Base-by-base conservation (phyloP, 805 yeast species). In the Ascoidea tarda region DNA sequence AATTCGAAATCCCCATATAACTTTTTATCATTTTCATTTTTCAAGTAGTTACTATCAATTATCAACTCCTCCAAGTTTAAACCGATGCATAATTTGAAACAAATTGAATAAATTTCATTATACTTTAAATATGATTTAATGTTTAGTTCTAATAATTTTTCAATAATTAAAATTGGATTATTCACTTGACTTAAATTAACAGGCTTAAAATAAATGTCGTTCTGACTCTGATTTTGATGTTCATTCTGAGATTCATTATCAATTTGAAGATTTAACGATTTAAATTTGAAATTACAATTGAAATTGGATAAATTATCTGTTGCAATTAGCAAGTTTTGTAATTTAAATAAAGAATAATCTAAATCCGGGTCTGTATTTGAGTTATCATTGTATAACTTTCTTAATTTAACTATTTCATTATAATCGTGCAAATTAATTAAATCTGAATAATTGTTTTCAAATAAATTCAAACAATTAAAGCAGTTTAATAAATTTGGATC, bases 121-220 rank as follows among this genome's bases (percentile, higher is more conserved):
- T 64, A 68, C n/a, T 75, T 74, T 48, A 67, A 54, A 55, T 73
- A 73, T 8, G 73, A 65, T 54, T 71, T 71, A 5, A 71, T 66
- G 55, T 73, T 73, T 50, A 70, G 69, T 53, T 72, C 74, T 8
- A 73, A 60, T 10, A 73, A 66, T 32, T 60, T 50, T 5, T 70
- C 62, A 3, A 70, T 60, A 48, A 73, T 57, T 2, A 60, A 57
- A 52, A 69, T 52, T 1, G 70, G 69, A 6, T 67, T 56, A 28
- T 53, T 47, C n/a, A 59, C 52, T 5, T 51, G 50, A 32, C 49
- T 54, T 16, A 56, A 46, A 31, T 51, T 52, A 28, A 52, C 16
- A 2, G 58, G 58, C 12, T 33, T 42, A 33, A 33, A 31, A 14
- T 32, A 16, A 21, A n/a, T 21, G n/a, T 8, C 32, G 3, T n/a